Evolutionary conservation across 495 filamentous ascomycete species (phyloP).

Genomic region (Viridothelium virens): DNA sequence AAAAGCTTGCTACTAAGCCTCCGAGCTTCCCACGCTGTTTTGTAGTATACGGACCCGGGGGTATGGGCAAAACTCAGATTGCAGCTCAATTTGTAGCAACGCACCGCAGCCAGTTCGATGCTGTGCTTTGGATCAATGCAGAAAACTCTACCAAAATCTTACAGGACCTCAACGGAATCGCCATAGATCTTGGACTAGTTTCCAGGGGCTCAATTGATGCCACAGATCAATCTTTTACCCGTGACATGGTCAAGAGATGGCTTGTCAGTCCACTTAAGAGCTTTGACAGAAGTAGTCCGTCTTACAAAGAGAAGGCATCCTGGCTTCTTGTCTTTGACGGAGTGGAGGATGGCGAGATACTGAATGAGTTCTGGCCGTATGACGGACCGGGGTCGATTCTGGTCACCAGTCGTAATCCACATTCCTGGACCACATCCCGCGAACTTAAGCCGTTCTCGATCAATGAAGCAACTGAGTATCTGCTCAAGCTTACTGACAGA

Average conservation of each 20-base stretch:
- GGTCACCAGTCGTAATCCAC: conserved; percentile 19
- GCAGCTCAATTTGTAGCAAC: conserved; percentile 20
- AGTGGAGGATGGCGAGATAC: conserved; percentile 12
- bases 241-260: conserved; percentile 21
- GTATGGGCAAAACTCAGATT: conserved; percentile 27
- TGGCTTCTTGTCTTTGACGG: conserved; percentile 21
- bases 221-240: conserved; percentile 20
- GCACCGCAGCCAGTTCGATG: conserved; percentile 17
- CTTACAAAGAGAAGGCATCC: conserved; percentile 6
- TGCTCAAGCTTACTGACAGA: not conserved
- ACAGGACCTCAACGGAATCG: conserved; percentile 19
- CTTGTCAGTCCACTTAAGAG: conserved; percentile 19
- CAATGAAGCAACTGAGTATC: not conserved
- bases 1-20: conserved; percentile 4
- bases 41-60: conserved; percentile 21
- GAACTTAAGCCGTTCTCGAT: conserved; percentile 16
- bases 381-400: conserved; percentile 17
- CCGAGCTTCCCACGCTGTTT: conserved; percentile 5
- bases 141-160: conserved; percentile 19
- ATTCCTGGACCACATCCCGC: conserved; percentile 5
- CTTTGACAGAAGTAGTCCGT: not conserved
- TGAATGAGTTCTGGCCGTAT: conserved; percentile 19
- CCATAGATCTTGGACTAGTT: conserved; percentile 20
- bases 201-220: conserved; percentile 19
- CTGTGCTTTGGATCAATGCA: conserved; percentile 26